These are phyloP conservation scores for Paxillus involutus DNA, from an alignment of 768 basidiomycete genomes.

Conservation along the genomic window DNA sequence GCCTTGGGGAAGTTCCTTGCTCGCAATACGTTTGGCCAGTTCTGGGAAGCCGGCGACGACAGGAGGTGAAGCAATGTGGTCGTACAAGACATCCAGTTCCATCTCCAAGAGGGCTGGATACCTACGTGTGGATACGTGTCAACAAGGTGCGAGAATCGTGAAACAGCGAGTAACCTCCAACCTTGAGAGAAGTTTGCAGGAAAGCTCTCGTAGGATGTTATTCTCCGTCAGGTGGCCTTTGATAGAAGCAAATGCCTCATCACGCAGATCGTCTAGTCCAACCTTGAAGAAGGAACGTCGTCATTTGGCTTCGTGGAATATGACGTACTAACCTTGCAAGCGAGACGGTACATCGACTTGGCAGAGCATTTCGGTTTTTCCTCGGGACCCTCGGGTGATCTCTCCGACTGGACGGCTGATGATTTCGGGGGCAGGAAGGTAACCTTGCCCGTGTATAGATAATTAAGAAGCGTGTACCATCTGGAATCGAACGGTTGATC, in stretches of 20 bases:
- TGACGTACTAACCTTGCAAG: conserved; percentile 32
- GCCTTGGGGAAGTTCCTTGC: conserved; percentile 13
- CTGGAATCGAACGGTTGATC: conserved; percentile 15
- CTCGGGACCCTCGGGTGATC: not conserved
- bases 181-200: conserved; percentile 20
- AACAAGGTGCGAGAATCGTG: no score
- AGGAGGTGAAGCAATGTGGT: not conserved
- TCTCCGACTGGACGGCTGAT: not conserved
- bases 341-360: conserved; percentile 47
- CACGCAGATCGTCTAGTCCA: conserved; percentile 16
- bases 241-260: conserved; percentile 9
- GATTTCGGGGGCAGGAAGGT: conserved; percentile 32
- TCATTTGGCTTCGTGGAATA: not conserved
- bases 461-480: conserved; percentile 40
- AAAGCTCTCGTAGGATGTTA: conserved; percentile 25
- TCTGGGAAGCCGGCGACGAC: conserved; percentile 12
- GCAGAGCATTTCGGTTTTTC: conserved; percentile 34
- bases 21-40: conserved; percentile 14
- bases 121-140: conserved; percentile 2
- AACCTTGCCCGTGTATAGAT: conserved; percentile 37
- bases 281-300: conserved; percentile 7
- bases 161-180: not conserved
- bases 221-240: conserved; percentile 15
- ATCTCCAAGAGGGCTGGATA: conserved; percentile 18
- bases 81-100: conserved; percentile 23